Base-by-base conservation (phyloP, 495 filamentous ascomycete species). In the Lasiosphaeris hirsuta region DNA sequence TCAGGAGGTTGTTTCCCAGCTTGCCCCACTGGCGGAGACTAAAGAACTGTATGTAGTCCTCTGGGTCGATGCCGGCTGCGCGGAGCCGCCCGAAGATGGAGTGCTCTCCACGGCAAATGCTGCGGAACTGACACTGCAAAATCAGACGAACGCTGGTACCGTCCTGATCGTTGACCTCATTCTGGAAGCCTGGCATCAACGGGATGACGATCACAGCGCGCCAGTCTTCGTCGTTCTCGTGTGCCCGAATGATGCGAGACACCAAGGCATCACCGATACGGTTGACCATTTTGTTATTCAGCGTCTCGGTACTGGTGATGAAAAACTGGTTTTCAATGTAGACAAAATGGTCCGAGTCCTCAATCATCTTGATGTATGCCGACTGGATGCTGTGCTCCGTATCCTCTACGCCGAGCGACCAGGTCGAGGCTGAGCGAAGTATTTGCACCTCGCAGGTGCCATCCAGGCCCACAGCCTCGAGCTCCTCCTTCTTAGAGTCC, bases 291-390 rank as follows among this genome's bases (percentile, higher is more conserved):
- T 86, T 89, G 43, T 84, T 88, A 38, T 88, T 89, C 54, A 96
- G 84, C 13, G 92, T 90, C 61, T 92, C 88, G 56, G 90, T 96
- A 54, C 89, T 96, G 53, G 86, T 94, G 75, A 99, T 89, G 75
- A 96, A 99, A 77, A 99, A 99, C 70, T 99, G 94, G 68, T 99
- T 99, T 66, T 99, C 94, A 58, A 99, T 96, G 69, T 99, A 97
- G 56, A 99, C 90, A 59, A 97, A 96, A 64, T 97, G 94, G 46
- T 99, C 92, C 8, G 91, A 96, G 52, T 91, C 84, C 64, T 94
- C 86, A 53, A 99, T 99, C 71, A 94, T 80, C 67, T 96, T 94
- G 63, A 94, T 82, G 63, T 99, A 99, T 30, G 94, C 94, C 55
- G 87, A 91, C 82, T 94, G 90, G 63, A 99, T 99, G 69, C 93